phyloP scores from a whole-genome alignment of 305 asterid genomes.

The Fraxinus floribunda region DNA sequence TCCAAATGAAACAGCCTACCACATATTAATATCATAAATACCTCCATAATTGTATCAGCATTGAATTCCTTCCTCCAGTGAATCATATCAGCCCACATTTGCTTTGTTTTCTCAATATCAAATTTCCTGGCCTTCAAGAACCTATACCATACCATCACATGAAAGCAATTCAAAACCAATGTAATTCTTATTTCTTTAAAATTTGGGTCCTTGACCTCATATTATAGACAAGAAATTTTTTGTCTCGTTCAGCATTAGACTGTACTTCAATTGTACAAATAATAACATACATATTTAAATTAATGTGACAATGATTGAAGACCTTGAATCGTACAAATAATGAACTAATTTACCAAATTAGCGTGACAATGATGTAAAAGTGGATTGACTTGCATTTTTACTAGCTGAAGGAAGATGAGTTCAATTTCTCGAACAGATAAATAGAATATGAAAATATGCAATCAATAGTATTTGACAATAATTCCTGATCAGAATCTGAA shows the following conservation, averaged over 20 bases:
- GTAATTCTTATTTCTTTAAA: neutral
- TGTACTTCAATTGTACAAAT: neutral
- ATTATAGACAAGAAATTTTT: neutral
- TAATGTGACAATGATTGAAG: neutral
- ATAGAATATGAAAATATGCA: neutral
- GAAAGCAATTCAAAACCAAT: neutral
- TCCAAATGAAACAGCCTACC: neutral
- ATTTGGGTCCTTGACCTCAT: neutral
- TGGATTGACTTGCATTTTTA: neutral
- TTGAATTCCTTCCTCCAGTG: constrained; percentile 94
- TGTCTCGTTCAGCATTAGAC: neutral
- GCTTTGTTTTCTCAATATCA: constrained; percentile 82
- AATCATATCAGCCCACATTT: constrained; percentile 96
- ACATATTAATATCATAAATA: constrained; percentile 19
- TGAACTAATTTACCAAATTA: neutral
- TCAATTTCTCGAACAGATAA: neutral
- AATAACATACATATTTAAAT: neutral
- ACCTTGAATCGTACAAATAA: neutral
- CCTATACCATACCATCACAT: constrained; percentile 39
- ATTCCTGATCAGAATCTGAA: neutral
- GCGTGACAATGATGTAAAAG: neutral
- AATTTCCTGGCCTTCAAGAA: constrained; percentile 87
- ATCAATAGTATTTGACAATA: neutral
- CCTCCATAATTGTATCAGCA: constrained; percentile 75
- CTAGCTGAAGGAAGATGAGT: neutral